Conservation (phyloP, 176 grass and related monocot genomes). For the Rhipidocladum racemiflorum region DNA sequence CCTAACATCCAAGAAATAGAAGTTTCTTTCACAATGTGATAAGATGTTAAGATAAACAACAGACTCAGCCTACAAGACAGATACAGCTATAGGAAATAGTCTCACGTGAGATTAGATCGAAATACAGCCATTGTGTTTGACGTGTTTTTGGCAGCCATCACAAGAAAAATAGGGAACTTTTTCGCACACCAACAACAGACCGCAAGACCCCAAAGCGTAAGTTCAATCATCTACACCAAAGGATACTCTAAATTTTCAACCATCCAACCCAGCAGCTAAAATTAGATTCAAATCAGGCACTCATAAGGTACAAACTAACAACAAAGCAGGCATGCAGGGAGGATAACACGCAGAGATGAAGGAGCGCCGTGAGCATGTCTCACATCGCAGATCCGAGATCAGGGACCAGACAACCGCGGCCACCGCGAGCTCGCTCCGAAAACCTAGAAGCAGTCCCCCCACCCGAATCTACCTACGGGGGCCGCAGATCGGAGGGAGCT, state of each 20-base stretch:
- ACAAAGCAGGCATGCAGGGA: not conserved
- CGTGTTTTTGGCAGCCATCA: not conserved
- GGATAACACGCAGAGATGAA: not conserved
- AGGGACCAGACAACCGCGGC: not conserved
- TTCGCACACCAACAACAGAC: not conserved
- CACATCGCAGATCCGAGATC: not conserved
- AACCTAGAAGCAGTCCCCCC: slow-evolving; percentile 4
- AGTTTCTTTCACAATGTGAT: not conserved
- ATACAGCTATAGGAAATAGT: not conserved
- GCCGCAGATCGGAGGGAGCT: slow-evolving; percentile 19
- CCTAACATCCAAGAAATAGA: not conserved
- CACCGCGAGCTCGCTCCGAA: not conserved
- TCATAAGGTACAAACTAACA: not conserved
- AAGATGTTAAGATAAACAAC: not conserved
- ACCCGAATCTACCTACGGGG: not conserved
- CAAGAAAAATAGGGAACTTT: not conserved
- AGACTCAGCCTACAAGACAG: not conserved
- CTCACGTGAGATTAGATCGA: not conserved
- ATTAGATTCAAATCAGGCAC: not conserved
- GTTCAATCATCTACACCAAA: not conserved
- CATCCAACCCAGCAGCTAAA: not conserved
- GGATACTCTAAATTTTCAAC: not conserved
- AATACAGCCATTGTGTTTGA: not conserved
- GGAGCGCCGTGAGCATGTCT: not conserved
- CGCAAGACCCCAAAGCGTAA: not conserved